Percentiles rank a stretch among this genome's conserved stretches.
Conservation (phyloP, 495 filamentous ascomycete species). For the Parathielavia appendiculata region DNA sequence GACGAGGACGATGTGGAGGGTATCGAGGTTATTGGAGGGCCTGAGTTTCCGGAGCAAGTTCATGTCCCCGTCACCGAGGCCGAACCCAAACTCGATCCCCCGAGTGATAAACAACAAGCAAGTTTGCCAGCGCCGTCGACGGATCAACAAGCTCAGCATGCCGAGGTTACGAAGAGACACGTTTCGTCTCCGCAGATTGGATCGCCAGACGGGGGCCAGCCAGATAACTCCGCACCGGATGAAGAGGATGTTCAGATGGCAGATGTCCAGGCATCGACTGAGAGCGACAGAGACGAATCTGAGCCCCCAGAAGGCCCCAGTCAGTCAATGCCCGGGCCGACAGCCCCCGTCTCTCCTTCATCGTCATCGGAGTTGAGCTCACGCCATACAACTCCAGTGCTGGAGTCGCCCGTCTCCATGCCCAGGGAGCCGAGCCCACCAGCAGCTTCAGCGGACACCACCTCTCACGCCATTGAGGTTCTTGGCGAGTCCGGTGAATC, state of each 20-base stretch:
- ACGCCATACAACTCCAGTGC: constrained; percentile 8
- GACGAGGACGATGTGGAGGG: background rate
- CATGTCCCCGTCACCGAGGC: background rate
- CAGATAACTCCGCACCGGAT: background rate
- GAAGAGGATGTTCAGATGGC: background rate
- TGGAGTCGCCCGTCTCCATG: constrained; percentile 5
- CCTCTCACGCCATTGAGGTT: constrained; percentile 9
- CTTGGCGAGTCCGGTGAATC: constrained; percentile 15
- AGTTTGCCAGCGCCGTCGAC: too few species aligned
- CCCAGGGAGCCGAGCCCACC: background rate
- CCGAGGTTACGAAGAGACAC: background rate
- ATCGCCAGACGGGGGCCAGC: background rate
- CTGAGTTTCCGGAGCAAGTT: background rate
- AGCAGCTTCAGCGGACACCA: background rate
- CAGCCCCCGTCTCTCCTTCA: background rate
- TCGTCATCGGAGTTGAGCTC: constrained; percentile 13
- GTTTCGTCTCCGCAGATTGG: background rate
- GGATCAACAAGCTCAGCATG: background rate
- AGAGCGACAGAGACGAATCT: background rate
- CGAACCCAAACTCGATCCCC: background rate
- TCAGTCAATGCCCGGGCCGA: background rate
- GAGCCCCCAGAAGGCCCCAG: background rate
- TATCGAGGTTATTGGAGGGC: background rate
- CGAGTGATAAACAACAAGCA: background rate
- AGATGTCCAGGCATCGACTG: background rate